Percentiles rank a stretch among this genome's conserved stretches.
These are phyloP conservation scores for Zizania palustris DNA, from an alignment of 202 grass and related monocot genomes.

Conservation along the genomic window DNA sequence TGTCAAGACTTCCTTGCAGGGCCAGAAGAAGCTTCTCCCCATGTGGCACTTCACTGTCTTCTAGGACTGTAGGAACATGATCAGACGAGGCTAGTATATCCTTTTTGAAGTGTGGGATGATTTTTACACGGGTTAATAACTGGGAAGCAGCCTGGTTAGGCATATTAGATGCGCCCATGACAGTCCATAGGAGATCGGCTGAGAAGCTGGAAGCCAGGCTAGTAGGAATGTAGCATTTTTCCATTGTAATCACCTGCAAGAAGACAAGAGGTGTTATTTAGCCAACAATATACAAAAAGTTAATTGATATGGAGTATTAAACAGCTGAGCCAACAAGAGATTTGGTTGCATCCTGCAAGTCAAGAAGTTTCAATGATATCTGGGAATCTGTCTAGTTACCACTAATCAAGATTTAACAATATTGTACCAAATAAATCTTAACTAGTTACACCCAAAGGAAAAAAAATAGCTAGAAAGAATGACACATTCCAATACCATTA, in stretches of 20 bases:
- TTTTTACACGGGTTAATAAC: conserved; percentile 63
- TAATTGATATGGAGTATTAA: too few species aligned
- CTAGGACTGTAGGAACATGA: conserved; percentile 41
- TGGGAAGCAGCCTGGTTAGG: conserved; percentile 42
- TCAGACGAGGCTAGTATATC: conserved; percentile 27
- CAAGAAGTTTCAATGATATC: neutral
- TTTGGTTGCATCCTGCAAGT: neutral
- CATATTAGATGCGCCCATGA: conserved; percentile 87
- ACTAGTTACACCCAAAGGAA: neutral
- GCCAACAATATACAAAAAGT: neutral
- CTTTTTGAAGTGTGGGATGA: conserved; percentile 43
- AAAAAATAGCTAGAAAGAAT: neutral
- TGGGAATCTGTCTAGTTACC: conserved; percentile 7
- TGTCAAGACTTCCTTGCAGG: conserved; percentile 76
- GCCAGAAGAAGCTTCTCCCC: conserved; percentile 67
- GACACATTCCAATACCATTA: conserved; percentile 3
- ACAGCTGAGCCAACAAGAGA: conserved; percentile 18
- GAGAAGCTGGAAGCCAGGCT: conserved; percentile 59
- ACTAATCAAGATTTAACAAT: neutral
- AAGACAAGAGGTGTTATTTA: neutral
- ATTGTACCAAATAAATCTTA: neutral
- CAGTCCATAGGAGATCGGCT: conserved; percentile 57
- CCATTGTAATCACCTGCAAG: conserved; percentile 62
- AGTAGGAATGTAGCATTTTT: conserved; percentile 83
- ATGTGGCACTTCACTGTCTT: conserved; percentile 62